Conservation (phyloP, 2,329 filamentous ascomycete genomes). For the Coniochaeta ligniaria region DNA sequence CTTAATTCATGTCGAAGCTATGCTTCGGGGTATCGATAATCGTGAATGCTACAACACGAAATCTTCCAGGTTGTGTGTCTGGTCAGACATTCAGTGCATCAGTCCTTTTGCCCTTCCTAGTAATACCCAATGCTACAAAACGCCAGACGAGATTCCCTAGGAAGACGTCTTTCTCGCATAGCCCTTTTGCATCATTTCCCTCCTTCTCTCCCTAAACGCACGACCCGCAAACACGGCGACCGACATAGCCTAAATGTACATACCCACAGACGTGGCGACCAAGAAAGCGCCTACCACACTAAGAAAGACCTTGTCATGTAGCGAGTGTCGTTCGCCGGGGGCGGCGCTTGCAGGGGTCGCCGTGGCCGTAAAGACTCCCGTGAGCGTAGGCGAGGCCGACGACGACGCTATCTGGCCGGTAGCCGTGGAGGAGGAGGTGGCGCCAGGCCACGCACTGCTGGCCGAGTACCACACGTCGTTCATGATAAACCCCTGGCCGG, state of each 20-base stretch:
- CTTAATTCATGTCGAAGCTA: neutral
- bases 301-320: neutral
- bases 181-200: neutral
- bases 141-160: neutral
- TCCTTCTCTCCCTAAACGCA: neutral
- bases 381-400: constrained; percentile 22
- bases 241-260: neutral
- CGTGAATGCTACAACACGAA: neutral
- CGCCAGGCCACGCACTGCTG: constrained; percentile 32
- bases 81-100: neutral
- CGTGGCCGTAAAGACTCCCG: constrained; percentile 24
- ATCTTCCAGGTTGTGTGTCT: neutral
- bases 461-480: constrained; percentile 49
- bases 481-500: constrained; percentile 46
- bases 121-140: neutral
- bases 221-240: neutral
- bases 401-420: neutral
- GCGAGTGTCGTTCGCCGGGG: neutral
- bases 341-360: constrained; percentile 8
- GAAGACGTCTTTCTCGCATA: neutral
- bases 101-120: neutral
- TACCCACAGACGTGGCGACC: no score
- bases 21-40: neutral
- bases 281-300: neutral
- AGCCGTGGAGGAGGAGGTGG: constrained; percentile 9